A percentile compares a stretch with the other conserved stretches of the same genome.
Evolutionary conservation across 2,329 filamentous ascomycete species (phyloP).

Genomic region (Dryadomyces quercus-mongolicae): DNA sequence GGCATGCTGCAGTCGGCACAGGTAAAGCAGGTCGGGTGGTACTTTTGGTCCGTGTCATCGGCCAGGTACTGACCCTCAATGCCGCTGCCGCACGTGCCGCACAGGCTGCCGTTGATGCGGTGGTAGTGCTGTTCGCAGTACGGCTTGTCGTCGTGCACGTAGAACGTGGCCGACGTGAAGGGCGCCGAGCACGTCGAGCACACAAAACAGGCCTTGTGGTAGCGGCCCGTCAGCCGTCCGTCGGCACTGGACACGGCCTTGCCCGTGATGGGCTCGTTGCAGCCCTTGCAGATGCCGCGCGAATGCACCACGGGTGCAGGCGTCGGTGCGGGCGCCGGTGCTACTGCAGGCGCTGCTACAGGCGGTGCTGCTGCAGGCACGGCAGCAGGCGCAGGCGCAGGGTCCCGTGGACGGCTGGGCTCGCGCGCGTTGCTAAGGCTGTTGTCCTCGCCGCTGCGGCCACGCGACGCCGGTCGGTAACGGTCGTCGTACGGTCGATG

Average conservation of each 20-base stretch:
- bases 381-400: neutral
- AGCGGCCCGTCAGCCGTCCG: constrained; percentile 80
- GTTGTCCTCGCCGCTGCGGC: neutral
- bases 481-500: neutral
- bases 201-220: constrained; percentile 91
- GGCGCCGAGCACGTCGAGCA: constrained; percentile 73
- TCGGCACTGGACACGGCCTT: constrained; percentile 93
- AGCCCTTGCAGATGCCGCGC: constrained; percentile 75
- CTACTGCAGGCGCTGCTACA: neutral
- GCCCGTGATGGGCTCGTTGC: constrained; percentile 63
- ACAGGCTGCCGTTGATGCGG: constrained; percentile 77
- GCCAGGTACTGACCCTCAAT: constrained; percentile 94
- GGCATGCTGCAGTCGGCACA: constrained; percentile 67
- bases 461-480: neutral
- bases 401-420: neutral
- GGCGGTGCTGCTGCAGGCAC: neutral
- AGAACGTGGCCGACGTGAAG: constrained; percentile 83
- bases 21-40: constrained; percentile 76
- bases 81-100: constrained; percentile 63
- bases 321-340: neutral
- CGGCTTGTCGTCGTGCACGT: constrained; percentile 75
- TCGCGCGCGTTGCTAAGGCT: neutral
- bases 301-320: constrained; percentile 20
- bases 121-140: constrained; percentile 94
- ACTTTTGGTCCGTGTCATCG: constrained; percentile 65